Evolutionary conservation across 2,329 filamentous ascomycete genomes (phyloP), one percentile per base, ranked within the genome.

Genomic region (Trichoderma atrobrunneum): DNA sequence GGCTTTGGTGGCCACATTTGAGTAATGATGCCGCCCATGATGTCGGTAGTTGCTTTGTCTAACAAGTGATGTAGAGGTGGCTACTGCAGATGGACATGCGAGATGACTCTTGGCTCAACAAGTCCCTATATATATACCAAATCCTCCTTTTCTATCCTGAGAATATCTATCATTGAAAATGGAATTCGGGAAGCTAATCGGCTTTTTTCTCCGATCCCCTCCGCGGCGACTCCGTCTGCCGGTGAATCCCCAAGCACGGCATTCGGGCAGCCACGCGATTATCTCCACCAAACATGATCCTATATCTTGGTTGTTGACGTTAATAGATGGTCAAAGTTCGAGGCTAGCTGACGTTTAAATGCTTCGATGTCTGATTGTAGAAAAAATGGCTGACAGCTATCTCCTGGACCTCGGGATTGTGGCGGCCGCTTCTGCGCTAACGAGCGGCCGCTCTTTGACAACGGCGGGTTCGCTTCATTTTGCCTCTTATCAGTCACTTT

Each of bases 1-100:
- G 71, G 57, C n/a, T 70, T 63, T 2, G 71, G 66, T 12, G 71
- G 71, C 26, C 66, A 70, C 71, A 72, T 70, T 24, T 70, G 71
- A 5, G 71, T 72, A 0, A 70, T 28, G 12, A 63, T 12, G 24
- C 59, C 18, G 12, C 59, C 67, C 66, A 69, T 61, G 8, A 2
- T 34, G 26, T 21, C 10, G 5, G 12, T 10, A n/a, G n/a, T n/a
- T 4, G 18, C 34, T 26, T 5, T 26, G 7, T 3, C 3, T 2
- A 3, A 10, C 5, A 14, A 16, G 5, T n/a, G 16, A 4, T 34
- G 11, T 14, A n/a, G 11, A 67, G 34, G 18, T 21, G 7, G 21
- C 0, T 39, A 16, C 16, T 14, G 24, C 1, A 7, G 32, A 21
- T 21, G 51, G 32, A 21, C 1, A 16, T 43, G 10, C 3, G 2